Conservation (phyloP, 1,139 yeast species). For the Sugiyamaella castrensis region DNA sequence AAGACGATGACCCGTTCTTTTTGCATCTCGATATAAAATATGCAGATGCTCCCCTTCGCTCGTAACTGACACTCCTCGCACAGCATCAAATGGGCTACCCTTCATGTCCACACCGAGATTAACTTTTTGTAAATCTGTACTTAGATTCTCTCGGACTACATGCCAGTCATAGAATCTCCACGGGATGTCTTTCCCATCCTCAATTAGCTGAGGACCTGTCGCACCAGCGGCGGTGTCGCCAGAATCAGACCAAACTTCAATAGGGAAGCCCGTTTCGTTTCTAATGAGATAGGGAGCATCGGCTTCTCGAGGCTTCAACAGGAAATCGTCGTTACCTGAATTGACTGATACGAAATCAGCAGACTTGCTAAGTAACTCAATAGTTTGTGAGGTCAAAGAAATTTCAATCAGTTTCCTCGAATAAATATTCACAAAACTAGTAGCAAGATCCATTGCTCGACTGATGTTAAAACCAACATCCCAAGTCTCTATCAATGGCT, state of each 20-base stretch:
- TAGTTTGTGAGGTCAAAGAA: constrained; percentile 74
- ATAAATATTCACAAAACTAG: constrained; percentile 58
- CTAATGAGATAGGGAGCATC: constrained; percentile 77
- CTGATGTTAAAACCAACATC: constrained; percentile 73
- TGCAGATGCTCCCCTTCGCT: constrained; percentile 83
- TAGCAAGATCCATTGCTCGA: constrained; percentile 42
- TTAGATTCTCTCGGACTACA: constrained; percentile 72
- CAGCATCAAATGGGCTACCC: constrained; percentile 53
- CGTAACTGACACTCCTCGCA: constrained; percentile 61
- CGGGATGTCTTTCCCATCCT: constrained; percentile 53
- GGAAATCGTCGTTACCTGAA: constrained; percentile 49
- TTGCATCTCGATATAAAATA: constrained; percentile 59
- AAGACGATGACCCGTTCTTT: constrained; percentile 68
- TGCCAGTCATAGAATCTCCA: constrained; percentile 98
- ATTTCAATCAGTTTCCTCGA: constrained; percentile 77
- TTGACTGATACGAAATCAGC: constrained; percentile 73
- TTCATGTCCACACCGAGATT: constrained; percentile 59
- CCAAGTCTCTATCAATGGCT: constrained; percentile 89
- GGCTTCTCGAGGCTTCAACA: constrained; percentile 66
- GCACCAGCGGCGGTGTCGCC: constrained; percentile 15
- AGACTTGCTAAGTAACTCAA: constrained; percentile 35
- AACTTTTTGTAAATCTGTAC: constrained; percentile 59
- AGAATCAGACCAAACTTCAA: constrained; percentile 71
- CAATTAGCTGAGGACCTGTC: constrained; percentile 33
- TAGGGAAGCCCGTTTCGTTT: constrained; percentile 80